These are phyloP conservation scores for Vigna radiata DNA, from an alignment of 306 rosid genomes.

Conservation along the genomic window DNA sequence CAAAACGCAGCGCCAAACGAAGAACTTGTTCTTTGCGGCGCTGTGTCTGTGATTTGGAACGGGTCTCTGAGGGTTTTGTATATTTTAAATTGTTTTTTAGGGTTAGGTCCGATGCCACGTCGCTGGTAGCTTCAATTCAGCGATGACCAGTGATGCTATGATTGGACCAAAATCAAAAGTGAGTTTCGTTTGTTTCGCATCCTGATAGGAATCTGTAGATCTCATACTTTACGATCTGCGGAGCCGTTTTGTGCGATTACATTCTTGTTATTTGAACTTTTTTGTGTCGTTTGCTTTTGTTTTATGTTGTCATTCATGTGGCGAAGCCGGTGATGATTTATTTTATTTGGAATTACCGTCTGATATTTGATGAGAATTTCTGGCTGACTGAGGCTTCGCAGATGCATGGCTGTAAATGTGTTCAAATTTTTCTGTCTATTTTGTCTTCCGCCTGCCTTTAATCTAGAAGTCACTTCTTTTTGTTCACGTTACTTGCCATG, in stretches of 20 bases:
- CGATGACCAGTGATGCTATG: constrained; percentile 76
- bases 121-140: constrained; percentile 58
- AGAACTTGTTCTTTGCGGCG: constrained; percentile 22
- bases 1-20: constrained; percentile 53
- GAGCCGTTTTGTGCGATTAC: constrained; percentile 92
- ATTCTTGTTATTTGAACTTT: neutral
- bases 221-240: constrained; percentile 41
- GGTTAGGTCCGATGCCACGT: constrained; percentile 75
- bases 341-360: constrained; percentile 81
- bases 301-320: neutral
- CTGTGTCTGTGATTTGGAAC: constrained; percentile 77
- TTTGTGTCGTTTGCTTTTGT: too few species aligned
- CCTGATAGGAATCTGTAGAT: constrained; percentile 82
- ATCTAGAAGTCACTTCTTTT: too few species aligned
- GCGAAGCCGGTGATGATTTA: constrained; percentile 66
- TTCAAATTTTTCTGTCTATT: too few species aligned
- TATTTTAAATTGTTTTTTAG: too few species aligned
- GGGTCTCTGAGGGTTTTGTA: constrained; percentile 74
- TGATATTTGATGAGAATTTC: constrained; percentile 67
- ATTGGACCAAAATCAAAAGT: constrained; percentile 68
- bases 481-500: too few species aligned
- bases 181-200: constrained; percentile 54
- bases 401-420: too few species aligned
- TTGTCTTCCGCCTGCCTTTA: too few species aligned
- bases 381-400: constrained; percentile 75